Conservation (phyloP, 345 rosid species). For the Linum usitatissimum region DNA sequence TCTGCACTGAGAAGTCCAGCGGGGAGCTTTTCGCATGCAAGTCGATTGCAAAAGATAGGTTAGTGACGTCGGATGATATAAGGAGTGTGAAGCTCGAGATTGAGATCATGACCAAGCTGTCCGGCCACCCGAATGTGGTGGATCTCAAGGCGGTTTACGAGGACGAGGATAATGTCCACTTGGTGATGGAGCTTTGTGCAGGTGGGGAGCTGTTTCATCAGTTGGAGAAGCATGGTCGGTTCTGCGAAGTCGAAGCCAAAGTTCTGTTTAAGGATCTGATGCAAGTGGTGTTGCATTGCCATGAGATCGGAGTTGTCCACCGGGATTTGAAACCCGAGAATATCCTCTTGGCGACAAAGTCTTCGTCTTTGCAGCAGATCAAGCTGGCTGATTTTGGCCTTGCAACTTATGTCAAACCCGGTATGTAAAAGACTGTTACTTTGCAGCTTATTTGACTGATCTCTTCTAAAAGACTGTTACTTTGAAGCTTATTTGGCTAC, state of each 20-base stretch:
- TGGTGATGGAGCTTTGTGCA: constrained; percentile 71
- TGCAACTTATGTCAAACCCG: constrained; percentile 51
- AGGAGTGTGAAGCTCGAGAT: constrained; percentile 55
- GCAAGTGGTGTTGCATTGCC: constrained; percentile 53
- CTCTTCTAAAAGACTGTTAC: not conserved
- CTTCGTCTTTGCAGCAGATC: constrained; percentile 46
- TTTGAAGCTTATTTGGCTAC: constrained; percentile 7
- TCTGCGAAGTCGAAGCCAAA: constrained; percentile 44
- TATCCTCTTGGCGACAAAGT: constrained; percentile 46
- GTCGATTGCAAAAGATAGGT: constrained; percentile 50
- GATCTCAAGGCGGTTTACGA: constrained; percentile 62
- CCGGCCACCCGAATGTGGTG: constrained; percentile 65
- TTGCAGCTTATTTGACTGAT: constrained; percentile 3
- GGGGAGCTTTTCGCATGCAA: constrained; percentile 58
- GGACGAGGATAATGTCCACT: constrained; percentile 48
- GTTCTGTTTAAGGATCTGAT: constrained; percentile 50
- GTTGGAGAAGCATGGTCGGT: constrained; percentile 47
- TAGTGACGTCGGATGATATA: constrained; percentile 45
- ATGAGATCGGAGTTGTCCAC: constrained; percentile 55
- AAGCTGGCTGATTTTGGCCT: constrained; percentile 70
- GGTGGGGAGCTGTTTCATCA: constrained; percentile 61
- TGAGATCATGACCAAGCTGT: constrained; percentile 56
- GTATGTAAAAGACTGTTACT: constrained; percentile 17
- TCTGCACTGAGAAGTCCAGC: constrained; percentile 45
- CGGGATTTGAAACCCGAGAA: constrained; percentile 66